Evolutionary conservation across 1,284 basidiomycete species (phyloP), one percentile per base, ranked within the genome.

Genomic region (Cutaneotrichosporon dermatis): DNA sequence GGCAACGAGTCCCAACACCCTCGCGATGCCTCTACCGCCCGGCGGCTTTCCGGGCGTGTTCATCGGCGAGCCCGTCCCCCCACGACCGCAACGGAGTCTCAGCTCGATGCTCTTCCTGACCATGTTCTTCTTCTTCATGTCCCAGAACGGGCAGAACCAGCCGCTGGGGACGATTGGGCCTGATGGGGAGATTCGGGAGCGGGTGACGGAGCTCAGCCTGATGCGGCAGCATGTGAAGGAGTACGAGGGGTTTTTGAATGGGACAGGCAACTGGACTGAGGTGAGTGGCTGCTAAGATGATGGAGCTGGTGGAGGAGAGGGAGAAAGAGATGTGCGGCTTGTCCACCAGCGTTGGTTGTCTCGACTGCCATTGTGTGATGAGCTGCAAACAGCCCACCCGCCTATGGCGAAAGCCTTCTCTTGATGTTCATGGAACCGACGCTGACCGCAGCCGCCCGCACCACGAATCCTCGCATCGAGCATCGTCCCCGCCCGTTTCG

Each of bases 91-190:
- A 37, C 68, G 70, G 8, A 71, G 69, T 44, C 37, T 76, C 16
- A 67, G 66, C n/a, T 71, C 69, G 11, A 70, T 77, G 68, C 64
- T 79, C 36, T 57, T 60, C 48, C 51, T 60, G 16, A 58, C 55
- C 15, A 55, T 55, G 55, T 54, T 61, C 43, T 54, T 76, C 54
- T 77, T 76, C 69, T 75, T 77, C 70, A 76, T 77, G 66, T 72
- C 76, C 62, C 50, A 51, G 50, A 76, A 75, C 11, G 72, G 74
- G 1, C 63, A 62, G 1, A 76, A 75, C 53, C 60, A 66, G 39
- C 64, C 65, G 10, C 55, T 59, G 7, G 54, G 50, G 11, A 63
- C 73, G 8, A 59, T 65, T 15, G 73, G 71, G 8, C 68, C 69
- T 1, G 72, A 76, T 55, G 75, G 73, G 15, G 63, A 75, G 63